These are phyloP conservation scores for Dioszegia hungarica DNA, from an alignment of 768 basidiomycete species.

Conservation along the genomic window DNA sequence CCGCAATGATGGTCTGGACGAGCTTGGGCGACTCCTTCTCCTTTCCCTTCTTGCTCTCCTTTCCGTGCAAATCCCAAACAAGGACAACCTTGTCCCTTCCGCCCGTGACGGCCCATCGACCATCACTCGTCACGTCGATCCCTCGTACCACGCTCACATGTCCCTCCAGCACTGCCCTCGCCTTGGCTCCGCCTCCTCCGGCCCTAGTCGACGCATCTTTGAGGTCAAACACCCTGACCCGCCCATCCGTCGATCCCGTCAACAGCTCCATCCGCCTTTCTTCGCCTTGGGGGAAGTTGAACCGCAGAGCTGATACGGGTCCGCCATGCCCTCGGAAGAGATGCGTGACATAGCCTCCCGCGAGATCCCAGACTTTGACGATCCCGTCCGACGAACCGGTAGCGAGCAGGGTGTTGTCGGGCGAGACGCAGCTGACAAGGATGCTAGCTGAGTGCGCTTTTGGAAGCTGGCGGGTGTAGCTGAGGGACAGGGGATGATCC, in stretches of 20 bases:
- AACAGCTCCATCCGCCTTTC: conserved; percentile 65
- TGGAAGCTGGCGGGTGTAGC: conserved; percentile 68
- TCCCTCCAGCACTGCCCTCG: conserved; percentile 76
- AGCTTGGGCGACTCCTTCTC: conserved; percentile 54
- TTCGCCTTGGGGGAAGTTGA: conserved; percentile 63
- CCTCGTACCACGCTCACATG: conserved; percentile 93
- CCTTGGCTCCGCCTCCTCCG: conserved; percentile 56
- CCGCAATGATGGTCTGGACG: conserved; percentile 67
- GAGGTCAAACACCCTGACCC: conserved; percentile 87
- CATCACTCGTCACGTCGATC: conserved; percentile 76
- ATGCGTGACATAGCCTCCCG: conserved; percentile 83
- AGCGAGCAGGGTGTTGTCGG: conserved; percentile 84
- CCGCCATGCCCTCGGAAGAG: conserved; percentile 95
- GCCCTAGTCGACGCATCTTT: conserved; percentile 54
- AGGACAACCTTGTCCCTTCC: conserved; percentile 89
- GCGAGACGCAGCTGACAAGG: conserved; percentile 66
- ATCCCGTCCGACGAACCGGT: conserved; percentile 94
- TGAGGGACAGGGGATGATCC: conserved; percentile 52
- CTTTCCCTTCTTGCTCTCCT: conserved; percentile 49
- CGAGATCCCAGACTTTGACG: conserved; percentile 94
- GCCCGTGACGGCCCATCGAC: conserved; percentile 82
- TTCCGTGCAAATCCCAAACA: conserved; percentile 72
- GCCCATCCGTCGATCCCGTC: conserved; percentile 86
- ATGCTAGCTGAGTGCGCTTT: conserved; percentile 91
- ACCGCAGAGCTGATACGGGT: conserved; percentile 85